A percentile compares a stretch with the other conserved stretches of the same genome.
Conservation (phyloP, 2,329 filamentous ascomycete species). For the Calycina marina region DNA sequence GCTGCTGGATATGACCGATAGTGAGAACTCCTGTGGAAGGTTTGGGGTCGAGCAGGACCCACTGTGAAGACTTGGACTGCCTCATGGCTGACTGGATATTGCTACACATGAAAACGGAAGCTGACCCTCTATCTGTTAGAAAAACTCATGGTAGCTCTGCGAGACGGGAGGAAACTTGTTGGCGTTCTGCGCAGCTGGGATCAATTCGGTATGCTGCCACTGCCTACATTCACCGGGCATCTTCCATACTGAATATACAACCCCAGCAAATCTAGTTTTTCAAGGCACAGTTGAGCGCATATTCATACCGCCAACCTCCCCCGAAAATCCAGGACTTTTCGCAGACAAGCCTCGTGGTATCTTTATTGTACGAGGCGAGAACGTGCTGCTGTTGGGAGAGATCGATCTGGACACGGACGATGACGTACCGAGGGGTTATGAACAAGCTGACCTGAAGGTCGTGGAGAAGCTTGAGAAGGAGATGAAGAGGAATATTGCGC, state of each 20-base stretch:
- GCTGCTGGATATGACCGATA: constrained; percentile 90
- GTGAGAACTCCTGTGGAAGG: constrained; percentile 49
- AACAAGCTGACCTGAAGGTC: constrained; percentile 47
- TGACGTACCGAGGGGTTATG: constrained; percentile 57
- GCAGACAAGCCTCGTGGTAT: constrained; percentile 76
- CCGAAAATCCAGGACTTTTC: constrained; percentile 42
- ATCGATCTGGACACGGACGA: constrained; percentile 97
- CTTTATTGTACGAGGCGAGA: constrained; percentile 88
- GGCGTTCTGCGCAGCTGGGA: constrained; percentile 93
- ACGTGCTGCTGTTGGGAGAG: constrained; percentile 88
- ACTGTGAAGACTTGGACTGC: no score
- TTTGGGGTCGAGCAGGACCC: no score
- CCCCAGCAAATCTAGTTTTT: constrained; percentile 77
- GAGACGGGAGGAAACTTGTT: constrained; percentile 87
- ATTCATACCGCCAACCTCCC: constrained; percentile 37
- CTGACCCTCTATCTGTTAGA: no score
- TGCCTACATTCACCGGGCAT: constrained; percentile 1
- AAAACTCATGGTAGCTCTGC: constrained; percentile 82
- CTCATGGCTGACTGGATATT: no score
- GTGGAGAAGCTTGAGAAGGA: constrained; percentile 63
- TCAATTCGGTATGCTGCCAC: constrained; percentile 65
- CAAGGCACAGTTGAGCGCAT: constrained; percentile 86
- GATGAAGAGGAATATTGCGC: constrained; percentile 53
- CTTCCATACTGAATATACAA: constrained; percentile 5
- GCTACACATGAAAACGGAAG: no score